Evolutionary conservation across 2,329 filamentous ascomycete species (phyloP).

Genomic region (Lithohypha guttulata): DNA sequence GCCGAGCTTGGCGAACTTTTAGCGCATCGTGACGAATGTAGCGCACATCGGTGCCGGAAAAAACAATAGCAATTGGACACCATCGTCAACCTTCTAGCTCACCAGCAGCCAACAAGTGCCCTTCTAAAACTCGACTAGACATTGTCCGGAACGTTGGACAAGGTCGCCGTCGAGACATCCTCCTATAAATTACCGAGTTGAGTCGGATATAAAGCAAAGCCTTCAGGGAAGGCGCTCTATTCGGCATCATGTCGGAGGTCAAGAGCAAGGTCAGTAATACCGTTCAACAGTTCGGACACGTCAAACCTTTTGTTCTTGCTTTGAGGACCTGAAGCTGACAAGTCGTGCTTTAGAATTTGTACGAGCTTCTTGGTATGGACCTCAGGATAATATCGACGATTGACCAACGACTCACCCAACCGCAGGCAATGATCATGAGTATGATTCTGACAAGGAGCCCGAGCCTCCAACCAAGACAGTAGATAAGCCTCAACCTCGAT

Average conservation of each 20-base stretch:
- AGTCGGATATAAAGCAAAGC: constrained; percentile 37
- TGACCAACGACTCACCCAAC: constrained; percentile 13
- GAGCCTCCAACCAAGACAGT: constrained; percentile 76
- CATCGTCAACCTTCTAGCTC: constrained; percentile 2
- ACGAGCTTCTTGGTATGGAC: constrained; percentile 98
- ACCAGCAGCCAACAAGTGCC: constrained; percentile 3
- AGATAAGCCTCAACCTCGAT: constrained; percentile 68
- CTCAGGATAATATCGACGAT: too few species aligned
- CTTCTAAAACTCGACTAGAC: constrained; percentile 17
- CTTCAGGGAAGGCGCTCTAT: constrained; percentile 41
- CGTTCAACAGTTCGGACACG: too few species aligned
- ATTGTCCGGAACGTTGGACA: constrained; percentile 18
- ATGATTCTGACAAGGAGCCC: constrained; percentile 62
- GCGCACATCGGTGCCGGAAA: too few species aligned
- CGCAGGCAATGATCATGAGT: constrained; percentile 58
- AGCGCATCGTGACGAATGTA: too few species aligned
- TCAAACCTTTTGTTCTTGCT: too few species aligned
- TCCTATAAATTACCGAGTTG: constrained; percentile 28
- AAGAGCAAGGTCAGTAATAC: constrained; percentile 41
- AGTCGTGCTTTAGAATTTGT: constrained; percentile 63
- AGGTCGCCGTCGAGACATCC: constrained; percentile 20
- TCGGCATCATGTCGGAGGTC: constrained; percentile 42
- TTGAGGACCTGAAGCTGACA: constrained; percentile 28
- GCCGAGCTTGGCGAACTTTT: too few species aligned
- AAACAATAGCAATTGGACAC: too few species aligned